Evolutionary conservation across 75 land plant species (phyloP).

Genomic region (Cryptomeria japonica): DNA sequence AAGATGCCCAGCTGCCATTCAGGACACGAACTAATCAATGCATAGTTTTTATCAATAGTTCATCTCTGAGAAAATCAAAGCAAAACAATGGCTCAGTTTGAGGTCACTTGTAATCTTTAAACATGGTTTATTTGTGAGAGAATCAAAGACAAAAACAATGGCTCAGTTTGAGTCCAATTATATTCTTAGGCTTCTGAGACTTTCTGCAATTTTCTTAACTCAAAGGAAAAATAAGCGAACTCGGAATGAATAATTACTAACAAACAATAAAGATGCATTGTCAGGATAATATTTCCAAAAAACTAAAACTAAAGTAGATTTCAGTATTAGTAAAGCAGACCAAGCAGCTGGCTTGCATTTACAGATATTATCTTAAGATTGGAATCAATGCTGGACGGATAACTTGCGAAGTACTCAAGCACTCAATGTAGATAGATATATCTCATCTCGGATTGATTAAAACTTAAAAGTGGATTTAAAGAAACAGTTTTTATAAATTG

Average conservation of each 20-base stretch:
- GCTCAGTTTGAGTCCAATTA: neutral
- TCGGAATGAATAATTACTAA: neutral
- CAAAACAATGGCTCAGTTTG: neutral
- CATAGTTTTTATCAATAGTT: neutral
- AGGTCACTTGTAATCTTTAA: neutral
- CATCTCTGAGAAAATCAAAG: neutral
- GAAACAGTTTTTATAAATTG: neutral
- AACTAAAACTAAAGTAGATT: neutral
- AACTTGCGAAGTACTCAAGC: neutral
- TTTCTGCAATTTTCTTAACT: neutral
- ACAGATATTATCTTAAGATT: neutral
- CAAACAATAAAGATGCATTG: neutral
- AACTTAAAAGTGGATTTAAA: neutral
- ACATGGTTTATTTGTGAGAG: neutral
- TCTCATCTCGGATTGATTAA: neutral
- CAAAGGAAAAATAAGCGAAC: neutral
- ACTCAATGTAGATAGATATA: neutral
- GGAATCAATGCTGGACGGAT: neutral
- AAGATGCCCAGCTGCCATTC: slow-evolving; percentile 62
- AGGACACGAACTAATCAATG: slow-evolving; percentile 1
- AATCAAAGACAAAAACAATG: neutral
- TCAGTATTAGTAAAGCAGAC: neutral
- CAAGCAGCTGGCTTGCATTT: neutral
- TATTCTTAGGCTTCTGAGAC: neutral
- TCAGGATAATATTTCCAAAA: neutral